Percentiles rank a stretch among this genome's conserved stretches.
Conservation (phyloP, 2,329 filamentous ascomycete species). For the Aspergillus sergii region DNA sequence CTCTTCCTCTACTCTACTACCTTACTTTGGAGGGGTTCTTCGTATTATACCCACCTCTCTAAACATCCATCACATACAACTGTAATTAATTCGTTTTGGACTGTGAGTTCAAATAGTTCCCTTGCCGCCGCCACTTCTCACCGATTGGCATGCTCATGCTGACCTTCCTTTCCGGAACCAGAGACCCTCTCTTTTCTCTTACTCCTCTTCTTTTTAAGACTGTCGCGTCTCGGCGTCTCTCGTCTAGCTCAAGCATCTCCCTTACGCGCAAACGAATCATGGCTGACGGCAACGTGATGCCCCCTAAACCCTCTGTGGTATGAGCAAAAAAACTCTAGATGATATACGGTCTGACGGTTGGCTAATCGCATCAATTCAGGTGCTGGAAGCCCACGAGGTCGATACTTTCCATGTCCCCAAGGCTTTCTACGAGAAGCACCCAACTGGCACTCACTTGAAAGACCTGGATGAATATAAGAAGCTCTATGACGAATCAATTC, state of each 20-base stretch:
- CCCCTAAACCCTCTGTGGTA: conserved; percentile 45
- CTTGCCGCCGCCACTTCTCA: conserved; percentile 1
- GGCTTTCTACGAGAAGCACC: conserved; percentile 61
- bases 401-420: conserved; percentile 60
- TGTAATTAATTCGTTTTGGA: not conserved
- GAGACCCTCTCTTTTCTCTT: not conserved
- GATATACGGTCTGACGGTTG: not conserved
- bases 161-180: not conserved
- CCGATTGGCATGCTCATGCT: not conserved
- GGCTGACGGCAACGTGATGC: conserved; percentile 39
- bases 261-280: conserved; percentile 28
- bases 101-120: not conserved
- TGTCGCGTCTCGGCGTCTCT: not conserved
- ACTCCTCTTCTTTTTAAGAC: not conserved
- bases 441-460: conserved; percentile 61
- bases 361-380: conserved; percentile 31
- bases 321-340: conserved; percentile 5
- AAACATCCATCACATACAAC: not conserved
- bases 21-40: not conserved
- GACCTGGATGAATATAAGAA: conserved; percentile 64
- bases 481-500: conserved; percentile 81
- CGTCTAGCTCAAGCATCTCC: not conserved
- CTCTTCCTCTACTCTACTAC: not conserved
- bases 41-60: conserved; percentile 2
- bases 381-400: conserved; percentile 51